A percentile compares a stretch with the other conserved stretches of the same genome.
These are phyloP conservation scores for Neofusicoccum sp. DNA, from an alignment of 2,329 filamentous ascomycete genomes.

Conservation along the genomic window DNA sequence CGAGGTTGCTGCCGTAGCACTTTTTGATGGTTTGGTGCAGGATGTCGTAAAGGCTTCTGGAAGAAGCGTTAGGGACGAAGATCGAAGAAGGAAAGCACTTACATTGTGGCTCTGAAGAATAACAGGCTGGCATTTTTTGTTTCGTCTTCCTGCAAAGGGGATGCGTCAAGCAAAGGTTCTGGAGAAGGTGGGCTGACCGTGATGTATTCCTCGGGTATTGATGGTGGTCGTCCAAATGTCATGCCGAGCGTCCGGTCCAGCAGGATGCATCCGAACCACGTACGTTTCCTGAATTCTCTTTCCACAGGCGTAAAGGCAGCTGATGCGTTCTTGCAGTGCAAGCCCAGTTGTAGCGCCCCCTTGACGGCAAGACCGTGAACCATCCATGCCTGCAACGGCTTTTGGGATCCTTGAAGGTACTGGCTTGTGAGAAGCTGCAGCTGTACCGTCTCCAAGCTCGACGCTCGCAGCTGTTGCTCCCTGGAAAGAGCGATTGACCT, in stretches of 20 bases:
- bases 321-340: constrained; percentile 47
- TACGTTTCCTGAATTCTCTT: constrained; percentile 48
- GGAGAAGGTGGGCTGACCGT: constrained; percentile 37
- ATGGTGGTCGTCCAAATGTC: constrained; percentile 51
- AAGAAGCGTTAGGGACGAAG: background rate
- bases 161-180: constrained; percentile 17
- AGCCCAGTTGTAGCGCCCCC: constrained; percentile 51
- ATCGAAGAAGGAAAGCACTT: constrained; percentile 7
- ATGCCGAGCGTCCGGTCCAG: constrained; percentile 52
- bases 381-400: constrained; percentile 54
- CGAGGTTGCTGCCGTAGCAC: constrained; percentile 39
- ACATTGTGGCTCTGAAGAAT: constrained; percentile 40
- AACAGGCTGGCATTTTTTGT: constrained; percentile 19
- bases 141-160: constrained; percentile 2
- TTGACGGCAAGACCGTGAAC: constrained; percentile 54
- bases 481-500: constrained; percentile 47
- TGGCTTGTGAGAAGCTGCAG: constrained; percentile 50
- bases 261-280: constrained; percentile 52
- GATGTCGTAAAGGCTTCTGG: constrained; percentile 36
- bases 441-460: constrained; percentile 52
- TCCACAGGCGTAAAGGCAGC: constrained; percentile 41
- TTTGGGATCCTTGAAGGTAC: constrained; percentile 55
- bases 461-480: constrained; percentile 40
- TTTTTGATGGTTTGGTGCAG: constrained; percentile 29
- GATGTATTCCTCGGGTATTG: constrained; percentile 48